phyloP scores from a whole-genome alignment of 352 stramenopile genomes.

The Phytophthora megakarya region DNA sequence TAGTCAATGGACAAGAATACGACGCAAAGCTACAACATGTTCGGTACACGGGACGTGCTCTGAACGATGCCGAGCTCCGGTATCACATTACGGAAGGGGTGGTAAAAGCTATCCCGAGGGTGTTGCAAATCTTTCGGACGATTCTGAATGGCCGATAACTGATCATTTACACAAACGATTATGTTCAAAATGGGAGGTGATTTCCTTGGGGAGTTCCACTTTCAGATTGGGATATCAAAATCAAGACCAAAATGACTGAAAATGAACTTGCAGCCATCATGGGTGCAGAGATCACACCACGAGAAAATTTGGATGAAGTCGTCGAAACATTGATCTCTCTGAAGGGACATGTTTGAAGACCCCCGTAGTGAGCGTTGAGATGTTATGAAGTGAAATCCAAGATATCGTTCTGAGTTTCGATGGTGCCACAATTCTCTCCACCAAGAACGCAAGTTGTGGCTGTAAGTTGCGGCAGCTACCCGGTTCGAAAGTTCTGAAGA shows the following conservation, averaged over 20 bases:
- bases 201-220: neutral
- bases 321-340: too few relatives aligned
- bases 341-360: too few relatives aligned
- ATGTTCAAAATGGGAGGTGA: neutral
- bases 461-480: constrained; percentile 1
- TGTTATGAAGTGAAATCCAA: neutral
- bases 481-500: neutral
- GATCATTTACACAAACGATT: neutral
- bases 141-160: neutral
- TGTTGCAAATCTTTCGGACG: neutral
- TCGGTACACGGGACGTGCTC: neutral
- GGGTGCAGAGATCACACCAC: too few relatives aligned
- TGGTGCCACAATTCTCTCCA: neutral
- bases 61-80: neutral
- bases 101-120: neutral
- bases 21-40: too few relatives aligned
- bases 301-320: too few relatives aligned
- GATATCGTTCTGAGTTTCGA: constrained; percentile 5
- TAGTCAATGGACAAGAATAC: too few relatives aligned
- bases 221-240: neutral
- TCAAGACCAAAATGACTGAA: neutral
- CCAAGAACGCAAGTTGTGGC: neutral
- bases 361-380: constrained; percentile 1
- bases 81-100: neutral
- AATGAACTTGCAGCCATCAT: neutral